These are phyloP conservation scores for Aspergillus sp. DNA, from an alignment of 2,329 filamentous ascomycete genomes.

Conservation along the genomic window DNA sequence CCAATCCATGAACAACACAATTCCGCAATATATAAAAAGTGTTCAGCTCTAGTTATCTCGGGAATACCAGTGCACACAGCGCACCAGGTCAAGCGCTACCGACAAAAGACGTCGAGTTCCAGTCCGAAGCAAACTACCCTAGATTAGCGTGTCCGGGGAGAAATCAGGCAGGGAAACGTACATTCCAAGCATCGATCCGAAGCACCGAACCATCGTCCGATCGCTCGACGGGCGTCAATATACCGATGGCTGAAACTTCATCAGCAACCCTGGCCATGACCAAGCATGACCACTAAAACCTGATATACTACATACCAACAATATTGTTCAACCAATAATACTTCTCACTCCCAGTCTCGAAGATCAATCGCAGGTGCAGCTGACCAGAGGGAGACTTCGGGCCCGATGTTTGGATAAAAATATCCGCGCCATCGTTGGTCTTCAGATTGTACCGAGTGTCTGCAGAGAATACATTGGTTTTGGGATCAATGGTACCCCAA, in stretches of 20 bases:
- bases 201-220: constrained; percentile 11
- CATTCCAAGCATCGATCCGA: constrained; percentile 30
- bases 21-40: too few species aligned
- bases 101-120: constrained; percentile 18
- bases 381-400: constrained; percentile 18
- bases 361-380: constrained; percentile 24
- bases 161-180: constrained; percentile 8
- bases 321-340: constrained; percentile 32
- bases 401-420: constrained; percentile 24
- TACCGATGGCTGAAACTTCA: constrained; percentile 18
- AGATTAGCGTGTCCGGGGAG: not conserved
- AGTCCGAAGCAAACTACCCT: constrained; percentile 21
- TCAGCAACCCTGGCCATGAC: not conserved
- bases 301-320: constrained; percentile 17
- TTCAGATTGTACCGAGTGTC: constrained; percentile 30
- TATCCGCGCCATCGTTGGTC: constrained; percentile 24
- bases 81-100: not conserved
- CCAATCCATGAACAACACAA: too few species aligned
- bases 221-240: constrained; percentile 13
- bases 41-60: too few species aligned
- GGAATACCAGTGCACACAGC: too few species aligned
- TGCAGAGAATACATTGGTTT: constrained; percentile 24
- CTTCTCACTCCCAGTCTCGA: constrained; percentile 22
- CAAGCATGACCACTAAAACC: not conserved
- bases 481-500: constrained; percentile 24